phyloP scores from a whole-genome alignment of 75 land plant genomes.

The Sequoia sempervirens region DNA sequence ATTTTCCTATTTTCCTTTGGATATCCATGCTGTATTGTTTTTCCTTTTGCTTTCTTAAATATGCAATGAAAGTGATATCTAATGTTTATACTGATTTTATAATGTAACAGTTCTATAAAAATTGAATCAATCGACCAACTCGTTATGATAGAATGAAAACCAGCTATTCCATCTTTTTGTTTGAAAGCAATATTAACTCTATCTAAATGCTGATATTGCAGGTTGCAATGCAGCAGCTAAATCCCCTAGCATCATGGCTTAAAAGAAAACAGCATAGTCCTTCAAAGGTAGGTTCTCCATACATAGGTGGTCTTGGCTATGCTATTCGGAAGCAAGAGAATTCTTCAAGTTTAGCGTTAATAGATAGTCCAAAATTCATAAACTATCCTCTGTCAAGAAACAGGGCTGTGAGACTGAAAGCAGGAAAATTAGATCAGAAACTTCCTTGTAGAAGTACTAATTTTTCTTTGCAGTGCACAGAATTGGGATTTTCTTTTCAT shows the following conservation, averaged over 20 bases:
- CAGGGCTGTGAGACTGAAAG: not conserved
- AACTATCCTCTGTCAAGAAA: slow-evolving; percentile 1
- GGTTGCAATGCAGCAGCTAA: not conserved
- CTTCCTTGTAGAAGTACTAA: not conserved
- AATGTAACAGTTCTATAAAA: not conserved
- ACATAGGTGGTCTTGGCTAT: not conserved
- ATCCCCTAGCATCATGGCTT: slow-evolving; percentile 5
- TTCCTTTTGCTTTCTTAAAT: not conserved
- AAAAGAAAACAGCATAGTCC: not conserved
- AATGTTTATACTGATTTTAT: not conserved
- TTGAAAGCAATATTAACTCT: not conserved
- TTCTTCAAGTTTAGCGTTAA: not conserved
- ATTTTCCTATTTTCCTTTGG: not conserved
- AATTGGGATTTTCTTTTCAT: not conserved
- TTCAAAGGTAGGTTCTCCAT: not conserved
- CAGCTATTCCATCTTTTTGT: not conserved
- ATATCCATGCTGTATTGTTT: not conserved
- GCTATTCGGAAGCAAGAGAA: not conserved
- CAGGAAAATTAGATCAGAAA: not conserved
- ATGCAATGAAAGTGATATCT: not conserved
- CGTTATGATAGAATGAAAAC: not conserved
- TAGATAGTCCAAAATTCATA: not conserved
- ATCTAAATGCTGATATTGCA: not conserved
- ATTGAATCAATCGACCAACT: not conserved
- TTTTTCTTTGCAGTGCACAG: not conserved